phyloP scores from a whole-genome alignment of 257 asterid genomes.

The Lithospermum erythrorhizon region DNA sequence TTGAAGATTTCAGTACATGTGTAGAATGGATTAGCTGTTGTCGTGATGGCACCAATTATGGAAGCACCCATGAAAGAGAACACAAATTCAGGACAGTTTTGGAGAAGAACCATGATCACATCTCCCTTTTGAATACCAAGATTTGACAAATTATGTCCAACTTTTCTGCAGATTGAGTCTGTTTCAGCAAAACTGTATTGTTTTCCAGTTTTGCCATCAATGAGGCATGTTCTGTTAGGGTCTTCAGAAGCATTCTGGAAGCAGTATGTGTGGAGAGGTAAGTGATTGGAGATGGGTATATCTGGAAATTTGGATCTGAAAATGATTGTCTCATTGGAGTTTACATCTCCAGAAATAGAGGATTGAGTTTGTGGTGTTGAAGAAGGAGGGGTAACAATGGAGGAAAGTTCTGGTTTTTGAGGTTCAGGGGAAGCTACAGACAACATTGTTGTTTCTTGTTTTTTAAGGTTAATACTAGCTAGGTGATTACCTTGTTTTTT shows the following conservation, averaged over 20 bases:
- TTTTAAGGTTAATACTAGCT: constrained; percentile 6
- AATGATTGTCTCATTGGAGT: constrained; percentile 20
- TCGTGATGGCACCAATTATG: constrained; percentile 53
- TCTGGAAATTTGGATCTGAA: constrained; percentile 55
- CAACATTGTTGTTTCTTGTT: constrained; percentile 16
- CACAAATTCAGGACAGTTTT: constrained; percentile 59
- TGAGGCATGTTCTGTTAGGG: constrained; percentile 42
- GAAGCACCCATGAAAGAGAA: constrained; percentile 65
- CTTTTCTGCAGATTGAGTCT: constrained; percentile 32
- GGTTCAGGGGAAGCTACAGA: constrained; percentile 25
- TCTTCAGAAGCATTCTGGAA: constrained; percentile 26
- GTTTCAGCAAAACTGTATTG: constrained; percentile 48
- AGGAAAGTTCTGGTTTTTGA: constrained; percentile 17
- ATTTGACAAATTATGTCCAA: constrained; percentile 44
- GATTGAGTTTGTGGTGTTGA: too few relatives aligned
- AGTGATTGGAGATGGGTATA: constrained; percentile 40
- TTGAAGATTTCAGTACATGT: constrained; percentile 29
- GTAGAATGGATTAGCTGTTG: constrained; percentile 50
- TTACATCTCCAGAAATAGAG: background rate
- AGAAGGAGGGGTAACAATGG: constrained; percentile 1
- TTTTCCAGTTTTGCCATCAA: constrained; percentile 30
- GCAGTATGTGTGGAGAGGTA: constrained; percentile 62
- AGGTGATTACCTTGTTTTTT: constrained; percentile 1
- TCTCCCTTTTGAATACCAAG: constrained; percentile 45
- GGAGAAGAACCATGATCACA: constrained; percentile 60